Percentiles rank a stretch among this genome's conserved stretches.
Conservation (phyloP, 257 asterid species). For the Solanum ossicruentum region DNA sequence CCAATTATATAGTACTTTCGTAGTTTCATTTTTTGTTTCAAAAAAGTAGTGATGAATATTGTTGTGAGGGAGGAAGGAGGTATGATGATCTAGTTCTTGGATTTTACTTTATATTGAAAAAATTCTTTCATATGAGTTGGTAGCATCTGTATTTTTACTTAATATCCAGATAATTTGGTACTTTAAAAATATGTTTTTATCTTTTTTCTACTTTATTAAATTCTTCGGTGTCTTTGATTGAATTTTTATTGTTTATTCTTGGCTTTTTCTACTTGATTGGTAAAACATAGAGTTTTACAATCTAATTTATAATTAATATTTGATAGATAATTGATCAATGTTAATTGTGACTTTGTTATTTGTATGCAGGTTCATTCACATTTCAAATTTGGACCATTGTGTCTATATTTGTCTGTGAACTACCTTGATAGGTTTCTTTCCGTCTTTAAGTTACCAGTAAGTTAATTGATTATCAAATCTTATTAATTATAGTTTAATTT, state of each 20-base stretch:
- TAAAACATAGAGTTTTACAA: background rate
- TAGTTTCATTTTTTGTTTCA: background rate
- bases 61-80: too few species aligned
- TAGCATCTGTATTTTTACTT: background rate
- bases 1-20: background rate
- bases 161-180: background rate
- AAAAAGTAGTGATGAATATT: background rate
- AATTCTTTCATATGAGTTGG: background rate
- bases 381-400: constrained; percentile 28
- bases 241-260: constrained; percentile 4
- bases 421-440: constrained; percentile 36
- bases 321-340: background rate
- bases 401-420: constrained; percentile 23
- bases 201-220: background rate
- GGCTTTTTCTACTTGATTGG: background rate
- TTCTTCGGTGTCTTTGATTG: constrained; percentile 11
- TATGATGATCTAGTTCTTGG: constrained; percentile 3
- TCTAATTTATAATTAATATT: background rate
- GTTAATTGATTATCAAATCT: background rate
- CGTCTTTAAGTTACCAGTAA: constrained; percentile 25
- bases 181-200: background rate
- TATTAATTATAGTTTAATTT: background rate
- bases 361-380: constrained; percentile 19
- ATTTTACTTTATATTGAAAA: background rate
- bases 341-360: background rate